Conservation (phyloP, 108 stramenopile species). For the Aurantiochytrium sp. region DNA sequence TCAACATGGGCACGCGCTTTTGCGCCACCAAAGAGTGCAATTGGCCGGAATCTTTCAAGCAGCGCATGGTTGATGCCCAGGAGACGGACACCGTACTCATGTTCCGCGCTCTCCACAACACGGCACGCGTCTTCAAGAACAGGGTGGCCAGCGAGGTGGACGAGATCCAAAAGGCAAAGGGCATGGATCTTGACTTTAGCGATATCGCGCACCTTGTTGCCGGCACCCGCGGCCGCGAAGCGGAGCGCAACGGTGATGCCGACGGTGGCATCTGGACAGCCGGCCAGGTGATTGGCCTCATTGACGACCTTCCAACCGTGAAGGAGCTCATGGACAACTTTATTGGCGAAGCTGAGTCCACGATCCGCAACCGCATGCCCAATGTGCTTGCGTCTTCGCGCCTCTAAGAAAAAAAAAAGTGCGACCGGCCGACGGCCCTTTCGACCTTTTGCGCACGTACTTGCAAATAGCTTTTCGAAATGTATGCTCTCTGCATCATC, state of each 20-base stretch:
- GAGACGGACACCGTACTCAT: constrained; percentile 37
- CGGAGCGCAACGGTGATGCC: constrained; percentile 33
- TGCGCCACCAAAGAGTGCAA: constrained; percentile 37
- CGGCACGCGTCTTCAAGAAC: constrained; percentile 40
- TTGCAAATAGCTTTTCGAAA: too few species aligned
- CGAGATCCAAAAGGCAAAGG: constrained; percentile 30
- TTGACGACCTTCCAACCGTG: constrained; percentile 31
- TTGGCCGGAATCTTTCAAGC: constrained; percentile 39
- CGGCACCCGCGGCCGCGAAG: constrained; percentile 31
- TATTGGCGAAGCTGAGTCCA: constrained; percentile 37
- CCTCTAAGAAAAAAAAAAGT: background rate
- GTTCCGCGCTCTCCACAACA: constrained; percentile 42
- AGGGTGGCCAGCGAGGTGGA: constrained; percentile 32
- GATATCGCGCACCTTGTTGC: constrained; percentile 33
- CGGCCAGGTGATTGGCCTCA: constrained; percentile 41
- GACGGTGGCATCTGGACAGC: constrained; percentile 42
- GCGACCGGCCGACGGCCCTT: too few species aligned
- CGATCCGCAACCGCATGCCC: background rate
- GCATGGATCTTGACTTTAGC: constrained; percentile 27
- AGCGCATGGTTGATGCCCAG: constrained; percentile 24
- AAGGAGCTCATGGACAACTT: constrained; percentile 34
- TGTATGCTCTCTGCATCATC: too few species aligned
- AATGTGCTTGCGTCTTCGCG: background rate
- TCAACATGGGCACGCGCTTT: constrained; percentile 43
- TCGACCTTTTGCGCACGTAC: too few species aligned